Conservation (phyloP, 1,284 basidiomycete genomes). For the Fistulinella cinereoalba region DNA sequence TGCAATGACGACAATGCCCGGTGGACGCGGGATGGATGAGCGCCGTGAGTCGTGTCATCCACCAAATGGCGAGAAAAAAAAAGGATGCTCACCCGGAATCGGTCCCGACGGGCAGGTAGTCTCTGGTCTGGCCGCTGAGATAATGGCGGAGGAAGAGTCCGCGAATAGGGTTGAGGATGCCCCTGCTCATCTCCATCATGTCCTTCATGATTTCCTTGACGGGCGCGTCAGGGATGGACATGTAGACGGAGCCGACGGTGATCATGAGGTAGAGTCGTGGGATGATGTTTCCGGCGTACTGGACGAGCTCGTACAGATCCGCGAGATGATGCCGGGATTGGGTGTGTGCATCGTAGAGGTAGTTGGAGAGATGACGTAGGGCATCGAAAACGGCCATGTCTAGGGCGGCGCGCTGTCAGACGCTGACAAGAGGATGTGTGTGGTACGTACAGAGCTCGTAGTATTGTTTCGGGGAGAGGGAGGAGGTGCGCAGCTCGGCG, state of each 20-base stretch:
- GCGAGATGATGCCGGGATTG: constrained; percentile 89
- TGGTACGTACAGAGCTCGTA: constrained; percentile 84
- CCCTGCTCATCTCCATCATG: constrained; percentile 98
- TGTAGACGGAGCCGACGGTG: constrained; percentile 95
- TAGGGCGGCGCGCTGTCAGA: constrained; percentile 29
- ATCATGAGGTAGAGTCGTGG: constrained; percentile 97
- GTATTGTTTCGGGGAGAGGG: constrained; percentile 91
- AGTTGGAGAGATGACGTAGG: constrained; percentile 88
- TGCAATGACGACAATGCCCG: background rate
- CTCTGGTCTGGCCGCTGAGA: constrained; percentile 90
- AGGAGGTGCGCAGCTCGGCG: constrained; percentile 88
- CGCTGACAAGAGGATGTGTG: background rate
- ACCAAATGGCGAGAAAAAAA: background rate
- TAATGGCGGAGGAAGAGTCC: constrained; percentile 94
- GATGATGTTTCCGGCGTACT: constrained; percentile 94
- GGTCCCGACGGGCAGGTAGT: constrained; percentile 84
- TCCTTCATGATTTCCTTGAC: constrained; percentile 99
- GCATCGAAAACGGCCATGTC: constrained; percentile 98
- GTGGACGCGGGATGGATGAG: too few relatives aligned
- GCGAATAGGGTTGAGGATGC: constrained; percentile 90
- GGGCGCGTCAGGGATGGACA: constrained; percentile 93
- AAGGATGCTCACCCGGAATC: constrained; percentile 68
- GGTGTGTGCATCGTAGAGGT: constrained; percentile 90
- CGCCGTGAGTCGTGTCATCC: too few relatives aligned
- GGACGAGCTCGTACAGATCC: constrained; percentile 95